Base-by-base conservation (phyloP, 2,329 filamentous ascomycete species). In the Alternaria arbusti region DNA sequence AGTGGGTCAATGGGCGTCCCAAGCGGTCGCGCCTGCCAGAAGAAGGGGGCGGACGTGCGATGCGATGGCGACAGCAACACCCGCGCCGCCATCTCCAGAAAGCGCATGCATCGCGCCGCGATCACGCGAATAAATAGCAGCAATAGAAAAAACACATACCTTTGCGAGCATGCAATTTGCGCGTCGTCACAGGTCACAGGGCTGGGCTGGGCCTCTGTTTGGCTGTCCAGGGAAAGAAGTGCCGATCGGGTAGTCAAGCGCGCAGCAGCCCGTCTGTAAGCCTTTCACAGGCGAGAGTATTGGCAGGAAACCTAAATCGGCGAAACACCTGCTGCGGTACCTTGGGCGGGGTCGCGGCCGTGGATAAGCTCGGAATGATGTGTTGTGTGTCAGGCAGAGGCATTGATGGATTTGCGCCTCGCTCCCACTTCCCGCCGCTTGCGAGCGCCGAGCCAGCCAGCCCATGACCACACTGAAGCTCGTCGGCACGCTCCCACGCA, bases 351-450 rank as follows among this genome's bases (percentile, higher is more conserved):
- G 68, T 74, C 66, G 71, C 60, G 69, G 72, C 67, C 69, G 72
- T 71, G 70, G 72, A 76, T 78, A 78, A 78, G 76, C 76, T 78
- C 75, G 75, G 73, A 74, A 76, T 77, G 76, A 76, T 77, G 71
- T 68, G 69, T 71, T 72, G 71, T 69, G 74, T 72, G 73, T 70
- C 71, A 70, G 69, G 63, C 68, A 68, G 64, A 62, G 60, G 62
- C 65, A 40, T 60, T 61, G 67, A 67, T 65, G 64, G 56, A 63
- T 54, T 68, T 63, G 64, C 70, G 65, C 64, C 60, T 62, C 55
- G 55, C 47, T 59, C 59, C 66, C 49, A 52, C 28, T 36, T 23
- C 49, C 36, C 23, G 49, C 49, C 67, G 67, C 63, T 56, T 54
- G 30, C 61, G 61, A 57, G 61, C 67, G 69, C 70, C 65, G 62